Evolutionary conservation across 805 yeast species (phyloP).

Genomic region (Yarrowia sp.): DNA sequence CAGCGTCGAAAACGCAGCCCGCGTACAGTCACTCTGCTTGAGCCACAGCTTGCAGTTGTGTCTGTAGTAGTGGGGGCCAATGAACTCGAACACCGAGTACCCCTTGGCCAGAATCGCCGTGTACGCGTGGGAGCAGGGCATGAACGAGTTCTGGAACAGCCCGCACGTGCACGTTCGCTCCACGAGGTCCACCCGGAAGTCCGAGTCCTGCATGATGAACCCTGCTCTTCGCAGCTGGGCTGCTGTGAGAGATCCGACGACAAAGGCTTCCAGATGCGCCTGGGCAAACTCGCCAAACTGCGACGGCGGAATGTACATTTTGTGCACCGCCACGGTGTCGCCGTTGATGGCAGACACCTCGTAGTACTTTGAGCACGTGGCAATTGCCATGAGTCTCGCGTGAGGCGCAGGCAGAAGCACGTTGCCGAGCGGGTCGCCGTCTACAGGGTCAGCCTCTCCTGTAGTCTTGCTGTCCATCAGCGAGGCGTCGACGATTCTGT

Average conservation of each 20-base stretch:
- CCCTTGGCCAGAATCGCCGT: constrained; percentile 34
- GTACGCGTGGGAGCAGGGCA: constrained; percentile 31
- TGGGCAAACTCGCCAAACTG: constrained; percentile 37
- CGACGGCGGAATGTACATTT: constrained; percentile 32
- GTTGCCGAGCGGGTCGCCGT: constrained; percentile 27
- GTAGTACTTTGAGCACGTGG: constrained; percentile 29
- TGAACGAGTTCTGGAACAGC: constrained; percentile 26
- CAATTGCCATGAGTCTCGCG: constrained; percentile 30
- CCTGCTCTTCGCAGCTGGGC: constrained; percentile 19
- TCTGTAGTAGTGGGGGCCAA: constrained; percentile 33
- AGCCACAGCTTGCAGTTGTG: constrained; percentile 38
- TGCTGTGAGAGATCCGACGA: constrained; percentile 18
- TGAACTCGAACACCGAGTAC: constrained; percentile 31
- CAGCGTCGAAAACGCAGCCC: constrained; percentile 16
- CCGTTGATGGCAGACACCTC: constrained; percentile 34
- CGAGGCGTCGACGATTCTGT: constrained; percentile 19
- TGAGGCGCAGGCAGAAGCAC: constrained; percentile 23
- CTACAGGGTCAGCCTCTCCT: constrained; percentile 23
- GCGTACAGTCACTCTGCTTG: constrained; percentile 33
- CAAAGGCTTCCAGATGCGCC: constrained; percentile 36
- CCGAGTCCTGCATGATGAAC: constrained; percentile 31
- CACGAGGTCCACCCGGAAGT: constrained; percentile 24
- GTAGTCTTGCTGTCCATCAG: constrained; percentile 26
- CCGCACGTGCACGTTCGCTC: constrained; percentile 30
- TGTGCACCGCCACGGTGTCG: constrained; percentile 25